A percentile compares a stretch with the other conserved stretches of the same genome.
Evolutionary conservation across 805 yeast species (phyloP).

Genomic region (Suhomyces sp.): DNA sequence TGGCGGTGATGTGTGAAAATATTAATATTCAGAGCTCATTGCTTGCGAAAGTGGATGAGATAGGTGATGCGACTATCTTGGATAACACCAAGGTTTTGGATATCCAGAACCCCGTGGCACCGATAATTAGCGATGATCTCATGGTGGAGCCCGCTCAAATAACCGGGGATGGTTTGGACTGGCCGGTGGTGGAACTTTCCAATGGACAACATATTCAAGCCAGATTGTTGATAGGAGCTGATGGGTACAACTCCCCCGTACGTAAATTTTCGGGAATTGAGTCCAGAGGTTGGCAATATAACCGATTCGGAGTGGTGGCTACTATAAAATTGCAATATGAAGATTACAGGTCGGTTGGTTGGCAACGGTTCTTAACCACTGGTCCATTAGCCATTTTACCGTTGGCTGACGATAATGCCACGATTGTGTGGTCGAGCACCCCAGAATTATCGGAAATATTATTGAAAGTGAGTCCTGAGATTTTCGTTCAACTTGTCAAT

Average conservation of each 20-base stretch:
- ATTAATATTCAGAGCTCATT: slow-evolving; percentile 78
- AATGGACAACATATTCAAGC: slow-evolving; percentile 65
- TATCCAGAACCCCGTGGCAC: slow-evolving; percentile 32
- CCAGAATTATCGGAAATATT: slow-evolving; percentile 70
- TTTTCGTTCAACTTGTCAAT: slow-evolving; percentile 71
- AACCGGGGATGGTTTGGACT: slow-evolving; percentile 39
- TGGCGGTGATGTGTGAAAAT: slow-evolving; percentile 87
- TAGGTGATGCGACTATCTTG: slow-evolving; percentile 36
- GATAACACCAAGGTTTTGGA: slow-evolving; percentile 68
- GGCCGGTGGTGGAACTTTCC: slow-evolving; percentile 76
- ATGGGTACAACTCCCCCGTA: slow-evolving; percentile 93
- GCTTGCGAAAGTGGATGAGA: slow-evolving; percentile 44
- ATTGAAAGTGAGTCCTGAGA: slow-evolving; percentile 54
- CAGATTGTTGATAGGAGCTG: slow-evolving; percentile 88
- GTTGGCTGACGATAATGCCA: slow-evolving; percentile 80
- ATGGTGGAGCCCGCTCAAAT: slow-evolving; percentile 18
- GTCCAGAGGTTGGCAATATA: slow-evolving; percentile 90
- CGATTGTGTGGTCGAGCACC: slow-evolving; percentile 90
- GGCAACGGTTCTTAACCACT: slow-evolving; percentile 88
- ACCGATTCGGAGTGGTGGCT: slow-evolving; percentile 90
- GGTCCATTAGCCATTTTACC: slow-evolving; percentile 95
- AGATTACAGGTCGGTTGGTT: slow-evolving; percentile 71
- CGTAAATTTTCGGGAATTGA: slow-evolving; percentile 77
- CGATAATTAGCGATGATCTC: slow-evolving; percentile 14
- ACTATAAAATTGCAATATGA: slow-evolving; percentile 74